Evolutionary conservation across 805 yeast species (phyloP), one percentile per base, ranked within the genome.

Genomic region (Peterozyma toletana): DNA sequence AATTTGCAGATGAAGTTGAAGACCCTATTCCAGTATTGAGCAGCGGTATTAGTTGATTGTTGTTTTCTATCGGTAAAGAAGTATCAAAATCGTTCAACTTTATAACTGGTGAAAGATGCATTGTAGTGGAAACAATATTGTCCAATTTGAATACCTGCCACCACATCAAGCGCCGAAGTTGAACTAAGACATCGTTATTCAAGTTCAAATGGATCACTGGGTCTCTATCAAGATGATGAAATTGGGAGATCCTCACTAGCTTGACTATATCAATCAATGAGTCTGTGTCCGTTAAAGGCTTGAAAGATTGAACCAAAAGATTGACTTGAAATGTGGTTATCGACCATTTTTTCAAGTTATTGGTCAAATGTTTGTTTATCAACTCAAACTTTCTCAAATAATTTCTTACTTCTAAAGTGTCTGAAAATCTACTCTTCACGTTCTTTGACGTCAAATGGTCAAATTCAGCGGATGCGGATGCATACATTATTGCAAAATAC

Each of bases 231-330:
- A 76, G 52, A 35, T 71, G 73, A 30, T 73, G 61, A 37, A 71
- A 65, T 49, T 76, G 77, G 1, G 79, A 77, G 45, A 74, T 70
- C 38, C 80, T 55, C 3, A 75, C 71, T 39, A 77, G 67, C 33
- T 67, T 71, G 1, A 79, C 68, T 68, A 76, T 71, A 46, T 74
- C 77, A 65, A 75, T 70, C 2, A 77, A 3, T 78, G 80, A 46
- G 73, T 75, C 17, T 77, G 80, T 5, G 75, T 60, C 0, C 77
- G 71, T 7, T 75, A 71, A 31, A 14, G 39, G 29, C 35, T 39
- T 9, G 27, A 43, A 39, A 7, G 42, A 39, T n/a, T 36, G 21
- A 11, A 39, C 40, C 27, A 43, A 30, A 11, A 39, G n/a, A 13
- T 43, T 43, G 9, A 43, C 37, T 51, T 75, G 78, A 37, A 76